phyloP scores from a whole-genome alignment of 192 early-diverging fungal genomes.

The Lobosporangium transversale region DNA sequence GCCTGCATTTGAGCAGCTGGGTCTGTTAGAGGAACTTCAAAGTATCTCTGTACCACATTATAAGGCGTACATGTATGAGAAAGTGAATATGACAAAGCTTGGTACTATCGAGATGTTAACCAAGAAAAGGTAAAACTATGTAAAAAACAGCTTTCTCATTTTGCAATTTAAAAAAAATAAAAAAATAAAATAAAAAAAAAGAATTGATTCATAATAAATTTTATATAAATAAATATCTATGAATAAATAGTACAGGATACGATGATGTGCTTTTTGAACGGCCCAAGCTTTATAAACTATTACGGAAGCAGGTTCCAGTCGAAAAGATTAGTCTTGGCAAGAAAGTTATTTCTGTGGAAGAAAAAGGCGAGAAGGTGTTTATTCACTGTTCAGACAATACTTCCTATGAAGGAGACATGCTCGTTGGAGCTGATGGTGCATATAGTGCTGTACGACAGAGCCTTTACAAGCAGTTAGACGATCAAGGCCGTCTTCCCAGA shows the following conservation, averaged over 20 bases:
- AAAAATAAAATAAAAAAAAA: too few species aligned
- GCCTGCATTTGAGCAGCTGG: conserved; percentile 2
- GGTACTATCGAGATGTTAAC: too few species aligned
- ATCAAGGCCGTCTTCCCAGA: neutral
- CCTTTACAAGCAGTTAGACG: neutral
- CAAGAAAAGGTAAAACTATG: too few species aligned
- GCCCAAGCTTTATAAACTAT: neutral
- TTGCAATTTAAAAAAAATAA: too few species aligned
- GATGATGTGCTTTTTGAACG: neutral
- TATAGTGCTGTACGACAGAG: conserved; percentile 5
- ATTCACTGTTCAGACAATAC: conserved; percentile 5
- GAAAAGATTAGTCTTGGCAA: conserved; percentile 4
- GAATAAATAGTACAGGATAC: neutral
- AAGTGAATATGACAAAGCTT: too few species aligned
- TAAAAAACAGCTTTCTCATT: too few species aligned
- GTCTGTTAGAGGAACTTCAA: neutral
- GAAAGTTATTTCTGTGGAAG: neutral
- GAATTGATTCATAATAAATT: too few species aligned
- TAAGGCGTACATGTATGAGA: too few species aligned
- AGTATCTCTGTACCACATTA: neutral
- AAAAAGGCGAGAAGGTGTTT: neutral
- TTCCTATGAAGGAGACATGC: neutral
- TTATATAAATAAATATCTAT: neutral
- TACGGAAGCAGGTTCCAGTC: neutral
- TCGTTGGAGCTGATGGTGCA: too few species aligned